Evolutionary conservation across 1,139 yeast genomes (phyloP).

Genomic region (Pneumocystis carinii): DNA sequence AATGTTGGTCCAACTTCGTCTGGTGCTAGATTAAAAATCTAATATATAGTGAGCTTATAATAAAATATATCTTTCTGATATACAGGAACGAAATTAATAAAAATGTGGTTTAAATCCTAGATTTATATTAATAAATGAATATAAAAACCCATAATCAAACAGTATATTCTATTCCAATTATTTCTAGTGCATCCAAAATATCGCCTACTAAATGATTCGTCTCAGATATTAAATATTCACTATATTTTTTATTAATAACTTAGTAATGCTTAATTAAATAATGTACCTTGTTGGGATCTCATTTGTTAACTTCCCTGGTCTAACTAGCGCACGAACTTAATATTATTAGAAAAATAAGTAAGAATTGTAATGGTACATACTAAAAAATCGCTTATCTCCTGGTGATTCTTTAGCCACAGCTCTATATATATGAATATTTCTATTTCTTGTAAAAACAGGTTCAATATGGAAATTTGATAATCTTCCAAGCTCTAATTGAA

Average conservation of each 20-base stretch:
- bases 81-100: neutral
- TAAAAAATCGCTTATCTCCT: conserved; percentile 86
- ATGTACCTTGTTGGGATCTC: conserved; percentile 53
- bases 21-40: conserved; percentile 84
- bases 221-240: conserved; percentile 88
- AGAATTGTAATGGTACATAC: neutral
- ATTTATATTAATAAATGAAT: neutral
- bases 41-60: conserved; percentile 57
- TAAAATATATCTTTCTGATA: neutral
- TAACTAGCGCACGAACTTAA: conserved; percentile 70
- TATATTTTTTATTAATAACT: conserved; percentile 16
- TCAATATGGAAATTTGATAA: conserved; percentile 86
- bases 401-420: conserved; percentile 90
- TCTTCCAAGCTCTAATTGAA: conserved; percentile 89
- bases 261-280: neutral
- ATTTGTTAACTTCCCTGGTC: conserved; percentile 89
- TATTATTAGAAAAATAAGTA: neutral
- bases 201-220: conserved; percentile 92
- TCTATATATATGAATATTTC: conserved; percentile 93
- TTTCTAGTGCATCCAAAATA: conserved; percentile 84
- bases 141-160: conserved; percentile 94
- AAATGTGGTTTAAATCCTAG: neutral
- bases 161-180: conserved; percentile 84
- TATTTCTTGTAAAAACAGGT: conserved; percentile 90
- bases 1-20: conserved; percentile 95